Conservation (phyloP, 192 early-diverging fungal genomes). For the Backusella westeae region DNA sequence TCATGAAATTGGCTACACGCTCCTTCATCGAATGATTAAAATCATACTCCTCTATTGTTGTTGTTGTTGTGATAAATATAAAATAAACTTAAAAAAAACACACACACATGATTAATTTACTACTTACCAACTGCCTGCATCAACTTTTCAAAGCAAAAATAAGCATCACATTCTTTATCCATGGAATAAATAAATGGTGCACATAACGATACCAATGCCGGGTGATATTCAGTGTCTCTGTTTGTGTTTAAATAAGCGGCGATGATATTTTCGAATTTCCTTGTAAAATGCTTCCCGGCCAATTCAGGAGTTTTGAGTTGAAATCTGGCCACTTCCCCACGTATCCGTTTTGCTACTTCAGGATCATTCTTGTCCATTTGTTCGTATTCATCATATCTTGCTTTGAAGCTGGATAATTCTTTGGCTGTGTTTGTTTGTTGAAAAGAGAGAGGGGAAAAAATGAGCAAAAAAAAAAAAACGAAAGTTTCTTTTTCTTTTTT, state of each 20-base stretch:
- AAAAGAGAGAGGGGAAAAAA: slow-evolving; percentile 9
- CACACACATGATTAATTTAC: not conserved
- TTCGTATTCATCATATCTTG: slow-evolving; percentile 62
- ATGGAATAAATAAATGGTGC: slow-evolving; percentile 81
- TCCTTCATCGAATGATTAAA: slow-evolving; percentile 63
- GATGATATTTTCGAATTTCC: slow-evolving; percentile 84
- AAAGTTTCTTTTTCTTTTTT: too few species aligned
- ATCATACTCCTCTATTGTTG: slow-evolving; percentile 66
- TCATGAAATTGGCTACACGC: slow-evolving; percentile 83
- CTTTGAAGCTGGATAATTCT: slow-evolving; percentile 59
- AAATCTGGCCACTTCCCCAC: slow-evolving; percentile 75
- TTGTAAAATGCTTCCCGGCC: slow-evolving; percentile 21
- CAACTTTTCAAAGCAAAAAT: slow-evolving; percentile 79
- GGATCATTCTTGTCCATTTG: slow-evolving; percentile 68
- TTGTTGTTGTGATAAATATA: not conserved
- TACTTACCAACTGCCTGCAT: slow-evolving; percentile 63
- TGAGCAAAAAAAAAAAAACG: not conserved
- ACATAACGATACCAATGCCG: slow-evolving; percentile 72
- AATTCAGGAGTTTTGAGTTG: slow-evolving; percentile 44
- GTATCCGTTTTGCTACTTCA: slow-evolving; percentile 72
- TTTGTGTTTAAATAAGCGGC: slow-evolving; percentile 81
- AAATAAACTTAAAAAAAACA: not conserved
- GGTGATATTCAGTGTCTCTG: slow-evolving; percentile 72
- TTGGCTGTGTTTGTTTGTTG: slow-evolving; percentile 43
- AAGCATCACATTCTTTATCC: slow-evolving; percentile 74